Base-by-base conservation (phyloP, 164 flowering plant species). In the Dillenia suffruticosa region DNA sequence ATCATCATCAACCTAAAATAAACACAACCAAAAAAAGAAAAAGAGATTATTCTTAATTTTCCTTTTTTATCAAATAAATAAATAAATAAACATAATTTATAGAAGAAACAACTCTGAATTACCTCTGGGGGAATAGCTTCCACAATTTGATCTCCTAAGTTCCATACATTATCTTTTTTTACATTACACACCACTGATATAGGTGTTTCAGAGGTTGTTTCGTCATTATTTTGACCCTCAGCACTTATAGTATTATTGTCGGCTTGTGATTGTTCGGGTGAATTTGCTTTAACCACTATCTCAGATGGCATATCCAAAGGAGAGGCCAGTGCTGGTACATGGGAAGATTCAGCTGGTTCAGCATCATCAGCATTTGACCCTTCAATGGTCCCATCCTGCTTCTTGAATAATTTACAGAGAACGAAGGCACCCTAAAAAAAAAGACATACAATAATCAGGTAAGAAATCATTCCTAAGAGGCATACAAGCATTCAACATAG, bases 321-420 rank as follows among this genome's bases (percentile, higher is more conserved):
- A 62, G 80, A 74, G n/a, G 74, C 71, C 43, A 58, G 73, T 59
- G 58, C 67, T 10, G 66, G 12, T 0, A 70, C 65, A 57, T 88
- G 84, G 61, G 86, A 76, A 3, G 59, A 68, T 32, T 66, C 74
- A 52, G 72, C 54, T 7, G 72, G 73, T 54, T 88, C 87, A 19
- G 59, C 72, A 61, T 76, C 89, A 71, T 76, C 88, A 26, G 48
- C 53, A 26, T 78, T 80, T 3, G 73, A 74, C 63, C 53, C 67
- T 22, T 77, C 89, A 54, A 66, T 55, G 52, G 57, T 74, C 53
- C 74, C 89, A 45, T 79, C 88, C 10, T 63, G 64, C 68, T 87
- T 89, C 62, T 75, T 76, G 65, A 92, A 87, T 57, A 92, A 71
- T 24, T 92, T 90, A 55, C 92, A 92, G 12, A 92, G 76, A 12